These are phyloP conservation scores for Colletotrichum eleusines DNA, from an alignment of 2,329 filamentous ascomycete genomes.

Conservation along the genomic window DNA sequence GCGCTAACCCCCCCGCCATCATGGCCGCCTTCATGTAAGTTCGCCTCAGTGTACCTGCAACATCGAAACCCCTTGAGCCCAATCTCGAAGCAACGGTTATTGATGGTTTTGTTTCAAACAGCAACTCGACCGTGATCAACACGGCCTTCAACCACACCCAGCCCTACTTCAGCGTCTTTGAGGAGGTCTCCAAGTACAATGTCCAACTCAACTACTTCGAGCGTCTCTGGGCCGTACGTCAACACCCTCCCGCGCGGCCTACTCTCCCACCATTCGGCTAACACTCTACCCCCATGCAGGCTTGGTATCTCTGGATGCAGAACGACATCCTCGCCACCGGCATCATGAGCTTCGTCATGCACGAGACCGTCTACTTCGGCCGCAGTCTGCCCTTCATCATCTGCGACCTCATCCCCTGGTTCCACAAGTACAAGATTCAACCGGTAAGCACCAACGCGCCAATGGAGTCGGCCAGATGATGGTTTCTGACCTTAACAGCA, in stretches of 20 bases:
- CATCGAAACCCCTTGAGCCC: background rate
- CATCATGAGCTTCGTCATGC: conserved; percentile 96
- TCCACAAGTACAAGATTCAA: conserved; percentile 96
- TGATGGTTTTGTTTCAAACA: conserved; percentile 45
- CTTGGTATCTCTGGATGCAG: conserved; percentile 98
- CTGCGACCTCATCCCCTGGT: conserved; percentile 87
- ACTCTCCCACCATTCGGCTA: conserved; percentile 25
- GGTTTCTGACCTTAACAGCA: conserved; percentile 51
- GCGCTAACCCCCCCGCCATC: conserved; percentile 30
- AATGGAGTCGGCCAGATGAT: background rate
- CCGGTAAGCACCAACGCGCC: conserved; percentile 65
- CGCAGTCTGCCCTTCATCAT: conserved; percentile 92
- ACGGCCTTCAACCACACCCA: conserved; percentile 61
- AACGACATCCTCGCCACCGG: conserved; percentile 97
- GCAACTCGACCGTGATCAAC: conserved; percentile 63
- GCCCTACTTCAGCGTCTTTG: conserved; percentile 69
- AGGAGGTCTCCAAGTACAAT: conserved; percentile 79
- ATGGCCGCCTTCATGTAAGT: conserved; percentile 40
- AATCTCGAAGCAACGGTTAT: conserved; percentile 19
- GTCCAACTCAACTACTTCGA: conserved; percentile 88
- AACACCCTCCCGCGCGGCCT: conserved; percentile 33
- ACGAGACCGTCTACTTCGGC: conserved; percentile 95
- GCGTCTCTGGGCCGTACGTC: conserved; percentile 85
- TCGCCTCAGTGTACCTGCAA: background rate
- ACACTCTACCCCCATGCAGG: conserved; percentile 53